Base-by-base conservation (phyloP, 352 stramenopile genomes). In the Pythium grandisporangium region DNA sequence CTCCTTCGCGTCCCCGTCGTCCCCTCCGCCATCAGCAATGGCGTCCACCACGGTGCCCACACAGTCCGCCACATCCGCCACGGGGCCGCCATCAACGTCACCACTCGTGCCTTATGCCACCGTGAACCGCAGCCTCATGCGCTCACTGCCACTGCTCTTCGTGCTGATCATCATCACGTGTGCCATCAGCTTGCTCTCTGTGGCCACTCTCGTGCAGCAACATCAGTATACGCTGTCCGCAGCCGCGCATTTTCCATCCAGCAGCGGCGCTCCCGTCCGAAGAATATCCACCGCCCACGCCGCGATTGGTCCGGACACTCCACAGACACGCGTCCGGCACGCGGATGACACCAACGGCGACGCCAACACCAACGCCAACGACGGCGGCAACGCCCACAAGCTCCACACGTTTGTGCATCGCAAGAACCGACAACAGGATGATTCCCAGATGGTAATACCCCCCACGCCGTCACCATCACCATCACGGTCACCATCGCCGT, bases 201-300 rank as follows among this genome's bases (percentile, higher is more conserved):
- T 83, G 19, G 66, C 64, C 16, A 64, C 64, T 36, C 56, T 79
- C 27, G 70, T 83, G 43, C 70, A 79, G 44, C 64, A 65, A 45
- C 34, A 5, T 16, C n/a, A n/a, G n/a, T n/a, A n/a, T n/a, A n/a
- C n/a, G n/a, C n/a, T n/a, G n/a, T n/a, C n/a, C n/a, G n/a, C n/a
- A n/a, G 48, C 8, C 13, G 8, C 27, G 13, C 39, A 48, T 6
- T 16, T 45, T 1, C 33, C 25, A 19, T 23, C 11, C 14, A 24
- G 19, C 11, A 35, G 26, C 27, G 17, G 38, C 38, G 25, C 27
- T 5, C 7, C 40, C 6, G 16, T 38, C 12, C 30, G 41, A 20
- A 14, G 30, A n/a, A 23, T 41, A 8, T 53, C 46, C 4, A 52
- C 45, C n/a, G n/a, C n/a, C n/a, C n/a, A n/a, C n/a, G n/a, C n/a